Evolutionary conservation across 2,329 filamentous ascomycete genomes (phyloP).

Genomic region (Venturia asperata): DNA sequence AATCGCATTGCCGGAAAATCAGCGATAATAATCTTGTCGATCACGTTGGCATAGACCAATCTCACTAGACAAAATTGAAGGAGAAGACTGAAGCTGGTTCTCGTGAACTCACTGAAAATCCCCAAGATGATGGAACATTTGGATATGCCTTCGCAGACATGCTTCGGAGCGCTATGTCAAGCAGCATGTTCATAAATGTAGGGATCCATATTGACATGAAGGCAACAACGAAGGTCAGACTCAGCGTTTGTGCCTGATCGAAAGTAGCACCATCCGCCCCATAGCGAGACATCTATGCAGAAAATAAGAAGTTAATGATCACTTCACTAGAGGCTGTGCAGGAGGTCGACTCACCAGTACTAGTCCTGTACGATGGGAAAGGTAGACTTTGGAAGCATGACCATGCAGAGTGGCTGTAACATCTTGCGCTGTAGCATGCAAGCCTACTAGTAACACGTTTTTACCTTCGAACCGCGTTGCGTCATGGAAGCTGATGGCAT

Average conservation of each 20-base stretch:
- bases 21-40: too few relatives aligned
- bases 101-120: conserved; percentile 19
- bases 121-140: conserved; percentile 25
- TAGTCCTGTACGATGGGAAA: conserved; percentile 37
- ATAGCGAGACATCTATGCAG: conserved; percentile 18
- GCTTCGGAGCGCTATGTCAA: conserved; percentile 1
- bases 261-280: conserved; percentile 12
- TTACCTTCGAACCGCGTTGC: conserved; percentile 35
- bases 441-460: conserved; percentile 40
- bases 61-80: too few relatives aligned
- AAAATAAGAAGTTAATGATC: conserved; percentile 18
- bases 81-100: background rate
- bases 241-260: conserved; percentile 11
- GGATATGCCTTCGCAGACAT: conserved; percentile 18
- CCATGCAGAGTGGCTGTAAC: conserved; percentile 32
- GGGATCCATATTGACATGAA: conserved; percentile 18
- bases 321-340: background rate
- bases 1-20: too few relatives aligned
- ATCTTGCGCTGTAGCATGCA: conserved; percentile 37
- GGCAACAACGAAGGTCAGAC: conserved; percentile 17
- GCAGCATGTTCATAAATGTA: background rate
- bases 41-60: background rate
- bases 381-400: conserved; percentile 35
- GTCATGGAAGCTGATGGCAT: conserved; percentile 27
- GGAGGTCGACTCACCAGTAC: conserved; percentile 28